Conservation (phyloP, 2,329 filamentous ascomycete genomes). For the Arachnomyces sp. region DNA sequence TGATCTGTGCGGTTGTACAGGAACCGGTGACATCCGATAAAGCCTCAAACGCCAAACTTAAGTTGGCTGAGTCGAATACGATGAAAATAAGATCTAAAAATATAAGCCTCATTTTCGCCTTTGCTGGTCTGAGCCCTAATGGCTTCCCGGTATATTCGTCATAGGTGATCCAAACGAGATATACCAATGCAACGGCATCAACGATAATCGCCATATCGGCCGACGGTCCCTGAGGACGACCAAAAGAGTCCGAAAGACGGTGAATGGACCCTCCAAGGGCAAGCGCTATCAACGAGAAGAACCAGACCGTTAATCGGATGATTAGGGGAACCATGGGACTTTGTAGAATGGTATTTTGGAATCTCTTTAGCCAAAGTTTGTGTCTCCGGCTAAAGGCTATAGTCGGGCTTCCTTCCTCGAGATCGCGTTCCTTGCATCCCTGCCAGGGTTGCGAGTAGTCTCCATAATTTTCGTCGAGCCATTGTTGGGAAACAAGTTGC, state of each 20-base stretch:
- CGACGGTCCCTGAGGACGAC: conserved; percentile 59
- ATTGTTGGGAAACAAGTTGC: conserved; percentile 38
- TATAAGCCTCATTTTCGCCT: conserved; percentile 80
- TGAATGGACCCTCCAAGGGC: conserved; percentile 71
- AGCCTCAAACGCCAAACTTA: conserved; percentile 80
- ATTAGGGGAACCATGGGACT: conserved; percentile 79
- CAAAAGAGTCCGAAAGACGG: conserved; percentile 45
- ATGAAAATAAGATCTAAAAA: conserved; percentile 93
- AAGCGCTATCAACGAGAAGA: conserved; percentile 74
- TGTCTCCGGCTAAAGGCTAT: conserved; percentile 45
- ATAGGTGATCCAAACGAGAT: conserved; percentile 87
- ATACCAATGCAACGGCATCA: conserved; percentile 80
- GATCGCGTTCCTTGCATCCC: conserved; percentile 42
- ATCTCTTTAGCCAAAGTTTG: conserved; percentile 49
- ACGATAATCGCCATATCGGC: conserved; percentile 84
- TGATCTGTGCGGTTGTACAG: conserved; percentile 44
- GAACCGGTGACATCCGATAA: conserved; percentile 57
- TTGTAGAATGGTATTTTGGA: conserved; percentile 63
- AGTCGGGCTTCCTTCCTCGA: conserved; percentile 43
- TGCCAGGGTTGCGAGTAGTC: conserved; percentile 47
- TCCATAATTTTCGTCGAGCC: conserved; percentile 37
- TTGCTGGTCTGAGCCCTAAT: conserved; percentile 73
- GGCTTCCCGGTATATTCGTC: conserved; percentile 96
- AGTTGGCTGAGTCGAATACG: conserved; percentile 90
- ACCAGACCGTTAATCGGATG: conserved; percentile 73